Base-by-base conservation (phyloP, 2,329 filamentous ascomycete species). In the Clonostachys rhizophaga region DNA sequence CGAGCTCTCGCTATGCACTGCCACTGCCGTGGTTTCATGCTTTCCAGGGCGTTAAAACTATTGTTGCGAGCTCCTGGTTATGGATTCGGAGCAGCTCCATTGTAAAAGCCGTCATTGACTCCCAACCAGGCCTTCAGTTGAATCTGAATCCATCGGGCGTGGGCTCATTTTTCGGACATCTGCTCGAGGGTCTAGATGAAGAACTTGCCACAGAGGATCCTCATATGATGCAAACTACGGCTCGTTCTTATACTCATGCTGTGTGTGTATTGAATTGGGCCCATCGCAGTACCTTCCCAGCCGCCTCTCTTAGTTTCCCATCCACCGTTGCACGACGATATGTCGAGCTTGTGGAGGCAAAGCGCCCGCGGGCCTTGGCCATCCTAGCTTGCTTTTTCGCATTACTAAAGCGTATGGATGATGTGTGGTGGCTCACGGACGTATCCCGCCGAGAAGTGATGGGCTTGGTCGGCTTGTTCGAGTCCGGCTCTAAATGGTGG, bases 371-470 rank as follows among this genome's bases (percentile, higher is more conserved):
- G 12, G 81, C 83, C 2, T 69, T 87, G 30, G 75, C 78, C 34
- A 81, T 86, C 35, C 71, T 86, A 2, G 83, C 82, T 7, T 83
- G 79, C 59, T 87, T 85, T 60, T 86, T 86, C 55, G 83, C 81
- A 30, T 66, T 86, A 36, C 68, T 87, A 42, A 83, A 83, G 57
- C 74, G 75, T 34, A 69, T 86, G 51, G 78, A 84, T 50, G 63
- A 71, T 14, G 68, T 83, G 14, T 89, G 86, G 86, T 89, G 86
- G 85, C 67, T 88, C 30, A 74, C 81, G 17, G 83, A 84, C 37
- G 83, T 86, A 56, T 78, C 83, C 8, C 75, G 77, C 14, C 76
- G 81, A 47, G 81, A 89, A 55, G 79, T 89, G 14, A 76, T 81
- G 58, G 83, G 84, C 17, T 73, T 87, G 20, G 73, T 81, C 17